Percentiles rank a stretch among this genome's conserved stretches.
phyloP scores from a whole-genome alignment of 2,329 filamentous ascomycete genomes.

The Lecanicillium sp. region DNA sequence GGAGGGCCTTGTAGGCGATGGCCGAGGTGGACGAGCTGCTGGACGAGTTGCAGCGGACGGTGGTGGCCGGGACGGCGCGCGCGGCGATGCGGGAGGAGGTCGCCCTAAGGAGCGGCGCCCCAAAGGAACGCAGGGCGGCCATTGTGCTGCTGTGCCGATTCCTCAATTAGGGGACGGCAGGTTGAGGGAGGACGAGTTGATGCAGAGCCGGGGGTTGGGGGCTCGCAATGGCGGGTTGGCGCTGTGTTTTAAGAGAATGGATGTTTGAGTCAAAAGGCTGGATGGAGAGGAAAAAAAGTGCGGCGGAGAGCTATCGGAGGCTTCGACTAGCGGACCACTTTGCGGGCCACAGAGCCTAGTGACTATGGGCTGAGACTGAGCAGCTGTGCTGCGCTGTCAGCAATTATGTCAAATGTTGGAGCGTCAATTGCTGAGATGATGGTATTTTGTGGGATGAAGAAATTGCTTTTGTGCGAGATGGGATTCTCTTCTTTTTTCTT shows the following conservation, averaged over 20 bases:
- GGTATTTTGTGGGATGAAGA: no score
- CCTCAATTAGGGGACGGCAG: background rate
- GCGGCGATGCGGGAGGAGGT: constrained; percentile 25
- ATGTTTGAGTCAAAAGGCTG: constrained; percentile 4
- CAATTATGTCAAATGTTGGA: no score
- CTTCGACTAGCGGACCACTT: constrained; percentile 5
- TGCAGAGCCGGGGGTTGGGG: background rate
- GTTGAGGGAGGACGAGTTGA: background rate
- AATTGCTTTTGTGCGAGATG: no score
- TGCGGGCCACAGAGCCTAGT: no score
- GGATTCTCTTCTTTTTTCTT: no score
- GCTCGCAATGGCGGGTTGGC: background rate
- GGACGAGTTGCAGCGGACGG: constrained; percentile 33
- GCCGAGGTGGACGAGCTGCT: constrained; percentile 78
- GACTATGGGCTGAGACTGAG: background rate
- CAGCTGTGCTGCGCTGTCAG: background rate
- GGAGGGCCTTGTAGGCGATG: constrained; percentile 93
- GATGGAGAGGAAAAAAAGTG: background rate
- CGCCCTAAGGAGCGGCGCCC: constrained; percentile 34
- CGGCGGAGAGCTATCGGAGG: constrained; percentile 13
- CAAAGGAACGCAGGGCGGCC: constrained; percentile 40
- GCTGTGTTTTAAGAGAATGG: background rate
- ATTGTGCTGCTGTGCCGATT: constrained; percentile 25
- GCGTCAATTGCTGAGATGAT: no score
- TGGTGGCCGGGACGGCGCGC: constrained; percentile 21